Percentiles rank a stretch among this genome's conserved stretches.
phyloP scores from a whole-genome alignment of 495 filamentous ascomycete species.

The Aspergillus indologenus region DNA sequence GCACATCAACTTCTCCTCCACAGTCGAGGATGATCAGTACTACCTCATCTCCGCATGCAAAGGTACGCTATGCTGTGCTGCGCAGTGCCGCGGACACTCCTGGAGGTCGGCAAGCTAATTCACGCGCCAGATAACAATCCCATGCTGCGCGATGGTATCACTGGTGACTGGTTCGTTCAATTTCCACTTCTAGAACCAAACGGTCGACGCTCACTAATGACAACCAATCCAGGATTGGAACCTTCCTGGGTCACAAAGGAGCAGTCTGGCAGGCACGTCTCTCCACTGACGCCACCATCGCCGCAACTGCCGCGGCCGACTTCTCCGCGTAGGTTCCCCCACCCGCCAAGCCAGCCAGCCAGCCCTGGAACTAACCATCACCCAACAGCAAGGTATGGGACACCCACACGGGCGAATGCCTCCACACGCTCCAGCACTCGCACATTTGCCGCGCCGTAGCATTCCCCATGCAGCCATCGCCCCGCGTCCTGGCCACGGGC shows the following conservation, averaged over 20 bases:
- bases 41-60: slow-evolving; percentile 98
- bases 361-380: neutral
- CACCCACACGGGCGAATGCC: slow-evolving; percentile 86
- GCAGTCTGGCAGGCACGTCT: slow-evolving; percentile 94
- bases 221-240: slow-evolving; percentile 70
- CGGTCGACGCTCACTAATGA: neutral
- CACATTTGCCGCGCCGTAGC: slow-evolving; percentile 94
- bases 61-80: slow-evolving; percentile 49
- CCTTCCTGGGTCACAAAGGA: slow-evolving; percentile 96
- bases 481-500: slow-evolving; percentile 82
- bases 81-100: too few species aligned
- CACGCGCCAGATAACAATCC: slow-evolving; percentile 77
- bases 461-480: slow-evolving; percentile 72
- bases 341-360: neutral
- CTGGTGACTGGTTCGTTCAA: slow-evolving; percentile 78
- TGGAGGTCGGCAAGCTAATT: neutral
- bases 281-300: slow-evolving; percentile 80
- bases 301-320: slow-evolving; percentile 91
- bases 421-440: slow-evolving; percentile 82
- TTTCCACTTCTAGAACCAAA: neutral
- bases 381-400: slow-evolving; percentile 84
- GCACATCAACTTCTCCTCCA: slow-evolving; percentile 87
- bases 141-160: slow-evolving; percentile 95
- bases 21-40: slow-evolving; percentile 82
- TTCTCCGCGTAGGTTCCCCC: slow-evolving; percentile 75